Base-by-base conservation (phyloP, 495 filamentous ascomycete species). In the Elasticomyces elasticus region DNA sequence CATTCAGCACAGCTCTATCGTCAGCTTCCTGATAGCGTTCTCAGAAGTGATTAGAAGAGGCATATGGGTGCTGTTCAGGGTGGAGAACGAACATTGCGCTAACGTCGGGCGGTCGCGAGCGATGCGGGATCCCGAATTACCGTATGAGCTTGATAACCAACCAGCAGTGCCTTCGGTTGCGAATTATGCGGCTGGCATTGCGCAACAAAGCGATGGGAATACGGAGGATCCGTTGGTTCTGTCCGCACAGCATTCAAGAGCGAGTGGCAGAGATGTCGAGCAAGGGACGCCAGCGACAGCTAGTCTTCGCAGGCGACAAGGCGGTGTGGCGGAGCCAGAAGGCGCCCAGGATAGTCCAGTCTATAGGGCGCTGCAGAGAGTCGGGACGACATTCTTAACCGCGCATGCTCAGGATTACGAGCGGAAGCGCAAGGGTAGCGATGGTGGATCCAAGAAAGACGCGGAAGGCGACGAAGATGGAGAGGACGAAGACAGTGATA, bases 381-480 rank as follows among this genome's bases (percentile, higher is more conserved):
- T 80, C 47, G 73, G 85, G 54, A 62, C 79, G 9, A 76, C 85
- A 11, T 72, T 94, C 56, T 79, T 82, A 5, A 71, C 76, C 35
- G 89, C 89, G 10, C 89, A 96, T 58, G 82, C 80, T 31, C 85
- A 92, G 61, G 89, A 96, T 66, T 96, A 94, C 66, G 83, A 92
- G 71, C 78, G 86, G 65, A 82, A 78, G 66, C 72, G 78, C 46
- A 77, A 22, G n/a, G 4, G 23, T 2, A 27, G n/a, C 12, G 24
- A 19, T 28, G 9, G 24, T 10, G 28, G 24, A 27, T n/a, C 10
- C 2, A 33, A 33, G 44, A 15, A 11, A 15, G 20, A 15, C 9
- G 30, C 10, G 30, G 30, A 25, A 12, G 15, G 24, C 5, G 17
- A 24, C 2, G 30, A 10, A 7, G 35, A 41, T 51, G 49, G 28